A percentile compares a stretch with the other conserved stretches of the same genome.
These are phyloP conservation scores for Euptelea pleiosperma DNA, from an alignment of 164 flowering plant species.

Conservation along the genomic window DNA sequence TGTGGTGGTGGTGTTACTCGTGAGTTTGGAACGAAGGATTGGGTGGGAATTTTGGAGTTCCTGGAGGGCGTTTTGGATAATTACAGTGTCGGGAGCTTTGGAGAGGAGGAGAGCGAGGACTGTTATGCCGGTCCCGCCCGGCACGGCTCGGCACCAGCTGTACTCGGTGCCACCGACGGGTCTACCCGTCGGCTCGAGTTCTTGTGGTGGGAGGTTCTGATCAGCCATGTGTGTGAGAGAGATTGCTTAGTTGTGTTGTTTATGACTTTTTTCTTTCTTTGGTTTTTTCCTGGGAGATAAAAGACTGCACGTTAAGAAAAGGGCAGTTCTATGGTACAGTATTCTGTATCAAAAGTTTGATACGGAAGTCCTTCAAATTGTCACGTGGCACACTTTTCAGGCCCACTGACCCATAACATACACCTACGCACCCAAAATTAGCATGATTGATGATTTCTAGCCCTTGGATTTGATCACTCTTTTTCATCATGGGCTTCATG, in stretches of 20 bases:
- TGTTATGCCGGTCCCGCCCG: constrained; percentile 86
- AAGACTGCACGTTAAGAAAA: too few relatives aligned
- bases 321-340: too few relatives aligned
- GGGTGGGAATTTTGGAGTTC: constrained; percentile 64
- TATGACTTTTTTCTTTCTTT: neutral
- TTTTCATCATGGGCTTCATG: too few relatives aligned
- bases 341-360: too few relatives aligned
- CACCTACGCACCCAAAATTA: too few relatives aligned
- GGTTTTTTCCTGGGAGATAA: neutral
- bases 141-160: constrained; percentile 75
- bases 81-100: constrained; percentile 27
- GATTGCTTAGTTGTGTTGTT: too few relatives aligned
- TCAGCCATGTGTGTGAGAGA: constrained; percentile 12
- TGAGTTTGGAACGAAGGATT: constrained; percentile 65
- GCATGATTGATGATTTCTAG: too few relatives aligned
- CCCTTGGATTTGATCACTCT: too few relatives aligned
- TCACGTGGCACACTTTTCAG: too few relatives aligned
- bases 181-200: constrained; percentile 25
- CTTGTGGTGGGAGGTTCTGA: too few relatives aligned
- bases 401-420: too few relatives aligned
- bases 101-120: constrained; percentile 63
- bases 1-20: constrained; percentile 15
- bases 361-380: too few relatives aligned
- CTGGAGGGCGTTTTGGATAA: constrained; percentile 54
- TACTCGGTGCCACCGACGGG: constrained; percentile 64